A percentile compares a stretch with the other conserved stretches of the same genome.
phyloP scores from a whole-genome alignment of 257 asterid species.

The Dorcoceras hygrometricum region DNA sequence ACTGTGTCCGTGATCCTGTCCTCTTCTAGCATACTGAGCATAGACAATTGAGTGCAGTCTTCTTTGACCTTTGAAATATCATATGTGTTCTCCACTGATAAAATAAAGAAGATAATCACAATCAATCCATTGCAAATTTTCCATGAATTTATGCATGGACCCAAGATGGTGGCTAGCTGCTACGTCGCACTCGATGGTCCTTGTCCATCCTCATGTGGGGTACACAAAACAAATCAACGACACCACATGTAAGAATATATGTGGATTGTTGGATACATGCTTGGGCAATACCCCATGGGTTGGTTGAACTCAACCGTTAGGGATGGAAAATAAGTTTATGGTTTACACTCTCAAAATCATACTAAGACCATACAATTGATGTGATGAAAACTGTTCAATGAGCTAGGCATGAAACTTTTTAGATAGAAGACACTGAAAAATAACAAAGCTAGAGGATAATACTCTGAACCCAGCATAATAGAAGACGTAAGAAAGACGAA shows the following conservation, averaged over 20 bases:
- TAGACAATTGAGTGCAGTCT: slow-evolving; percentile 29
- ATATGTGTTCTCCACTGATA: slow-evolving; percentile 32
- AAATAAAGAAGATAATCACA: slow-evolving; percentile 24
- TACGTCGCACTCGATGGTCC: no score
- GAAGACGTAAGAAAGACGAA: not conserved
- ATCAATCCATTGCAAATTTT: not conserved
- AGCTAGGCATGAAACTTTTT: not conserved
- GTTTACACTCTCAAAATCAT: slow-evolving; percentile 10
- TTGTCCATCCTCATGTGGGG: no score
- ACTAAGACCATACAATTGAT: not conserved
- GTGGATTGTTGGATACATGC: no score
- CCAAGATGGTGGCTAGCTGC: no score
- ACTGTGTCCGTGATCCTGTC: slow-evolving; percentile 71
- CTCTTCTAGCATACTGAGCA: slow-evolving; percentile 39
- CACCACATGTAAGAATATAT: no score
- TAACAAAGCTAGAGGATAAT: not conserved
- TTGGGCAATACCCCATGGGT: no score
- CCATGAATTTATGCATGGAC: slow-evolving; percentile 1
- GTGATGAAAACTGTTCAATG: not conserved
- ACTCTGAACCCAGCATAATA: not conserved
- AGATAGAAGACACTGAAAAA: not conserved
- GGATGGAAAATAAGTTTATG: not conserved
- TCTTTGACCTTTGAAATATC: slow-evolving; percentile 29
- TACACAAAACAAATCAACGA: no score
- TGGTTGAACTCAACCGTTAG: no score